phyloP scores from a whole-genome alignment of 163 green algal species.

The Picocystis sp. region DNA sequence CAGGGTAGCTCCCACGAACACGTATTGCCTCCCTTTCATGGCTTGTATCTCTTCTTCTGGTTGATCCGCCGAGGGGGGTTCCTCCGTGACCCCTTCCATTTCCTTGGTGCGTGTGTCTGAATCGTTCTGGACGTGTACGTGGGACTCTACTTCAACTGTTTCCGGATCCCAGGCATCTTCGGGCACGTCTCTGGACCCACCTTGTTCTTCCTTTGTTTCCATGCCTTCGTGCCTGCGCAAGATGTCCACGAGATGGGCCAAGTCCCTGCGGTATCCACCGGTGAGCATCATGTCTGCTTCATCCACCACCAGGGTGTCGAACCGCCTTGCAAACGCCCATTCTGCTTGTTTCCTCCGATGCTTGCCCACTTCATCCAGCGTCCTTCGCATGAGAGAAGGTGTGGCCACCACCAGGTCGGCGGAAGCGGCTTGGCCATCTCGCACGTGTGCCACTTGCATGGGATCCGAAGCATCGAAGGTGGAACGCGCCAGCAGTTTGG shows the following conservation, averaged over 20 bases:
- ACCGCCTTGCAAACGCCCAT: conserved; percentile 11
- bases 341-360: not conserved
- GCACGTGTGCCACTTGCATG: not conserved
- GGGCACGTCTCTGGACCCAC: conserved; percentile 12
- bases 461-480: conserved; percentile 25
- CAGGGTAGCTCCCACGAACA: conserved; percentile 88
- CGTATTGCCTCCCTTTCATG: conserved; percentile 56
- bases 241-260: conserved; percentile 26
- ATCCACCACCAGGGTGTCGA: conserved; percentile 57
- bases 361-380: conserved; percentile 22
- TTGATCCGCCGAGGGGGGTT: conserved; percentile 5
- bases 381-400: conserved; percentile 40
- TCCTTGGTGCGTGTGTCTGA: conserved; percentile 8
- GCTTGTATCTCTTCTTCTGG: not conserved
- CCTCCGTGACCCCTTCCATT: not conserved
- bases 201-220: conserved; percentile 25
- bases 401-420: conserved; percentile 73
- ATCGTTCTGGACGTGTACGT: conserved; percentile 3
- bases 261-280: conserved; percentile 38
- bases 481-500: conserved; percentile 17
- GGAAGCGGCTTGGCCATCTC: not conserved
- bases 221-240: conserved; percentile 18
- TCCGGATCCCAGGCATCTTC: conserved; percentile 1
- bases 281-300: conserved; percentile 82
- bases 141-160: not conserved